These are phyloP conservation scores for Candida glucosophila DNA, from an alignment of 1,139 yeast species.

Conservation along the genomic window DNA sequence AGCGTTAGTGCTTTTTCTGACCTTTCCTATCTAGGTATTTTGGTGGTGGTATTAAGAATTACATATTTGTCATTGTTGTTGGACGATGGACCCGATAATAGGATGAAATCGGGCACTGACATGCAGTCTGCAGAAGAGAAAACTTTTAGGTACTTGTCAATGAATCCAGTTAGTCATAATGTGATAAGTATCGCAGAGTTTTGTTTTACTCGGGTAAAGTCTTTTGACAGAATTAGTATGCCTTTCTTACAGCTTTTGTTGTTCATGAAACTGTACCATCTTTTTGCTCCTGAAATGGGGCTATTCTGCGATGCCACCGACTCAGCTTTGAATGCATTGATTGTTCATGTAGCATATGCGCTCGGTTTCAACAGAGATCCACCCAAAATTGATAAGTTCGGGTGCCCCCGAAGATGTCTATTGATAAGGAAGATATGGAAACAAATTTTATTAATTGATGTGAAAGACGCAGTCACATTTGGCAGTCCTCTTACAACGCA, in stretches of 20 bases:
- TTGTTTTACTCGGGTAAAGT: slow-evolving; percentile 29
- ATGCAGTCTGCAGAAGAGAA: slow-evolving; percentile 10
- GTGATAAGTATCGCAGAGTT: slow-evolving; percentile 19
- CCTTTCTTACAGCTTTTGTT: slow-evolving; percentile 41
- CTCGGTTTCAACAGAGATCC: slow-evolving; percentile 40
- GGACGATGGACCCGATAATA: slow-evolving; percentile 6
- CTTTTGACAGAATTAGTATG: slow-evolving; percentile 30
- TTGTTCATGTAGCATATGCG: slow-evolving; percentile 34
- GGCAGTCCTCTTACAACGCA: slow-evolving; percentile 30
- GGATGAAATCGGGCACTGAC: slow-evolving; percentile 6
- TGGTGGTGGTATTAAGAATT: slow-evolving; percentile 14
- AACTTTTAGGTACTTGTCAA: slow-evolving; percentile 15
- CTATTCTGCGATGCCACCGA: slow-evolving; percentile 41
- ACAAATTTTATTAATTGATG: slow-evolving; percentile 24
- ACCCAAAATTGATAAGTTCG: slow-evolving; percentile 19
- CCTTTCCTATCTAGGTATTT: slow-evolving; percentile 14
- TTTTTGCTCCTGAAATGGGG: slow-evolving; percentile 42
- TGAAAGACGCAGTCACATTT: slow-evolving; percentile 22
- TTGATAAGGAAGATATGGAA: slow-evolving; percentile 32
- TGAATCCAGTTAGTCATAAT: slow-evolving; percentile 17
- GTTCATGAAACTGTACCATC: slow-evolving; percentile 28
- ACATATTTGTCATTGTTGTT: slow-evolving; percentile 12
- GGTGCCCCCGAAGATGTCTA: too few relatives aligned
- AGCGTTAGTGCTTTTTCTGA: slow-evolving; percentile 13
- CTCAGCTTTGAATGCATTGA: slow-evolving; percentile 25